Conservation (phyloP, 1,139 yeast genomes). For the Blastobotrys buckinghamii region DNA sequence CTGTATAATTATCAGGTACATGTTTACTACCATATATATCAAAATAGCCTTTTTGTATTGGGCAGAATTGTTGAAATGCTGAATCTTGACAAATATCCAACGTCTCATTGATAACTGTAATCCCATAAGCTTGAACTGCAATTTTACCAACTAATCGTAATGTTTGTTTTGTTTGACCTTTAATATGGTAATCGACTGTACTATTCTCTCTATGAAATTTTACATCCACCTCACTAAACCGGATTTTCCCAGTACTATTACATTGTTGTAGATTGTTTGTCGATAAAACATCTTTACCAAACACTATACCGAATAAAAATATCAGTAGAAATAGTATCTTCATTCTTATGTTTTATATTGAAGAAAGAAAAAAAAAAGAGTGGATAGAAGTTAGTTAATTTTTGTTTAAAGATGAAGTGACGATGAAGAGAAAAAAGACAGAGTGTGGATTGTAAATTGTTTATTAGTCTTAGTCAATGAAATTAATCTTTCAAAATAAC, state of each 20-base stretch:
- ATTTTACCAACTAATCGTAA: background rate
- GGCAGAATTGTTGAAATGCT: background rate
- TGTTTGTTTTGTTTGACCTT: background rate
- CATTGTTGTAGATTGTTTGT: slow-evolving; percentile 25
- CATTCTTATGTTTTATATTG: background rate
- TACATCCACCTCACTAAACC: slow-evolving; percentile 17
- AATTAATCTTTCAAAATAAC: too few species aligned
- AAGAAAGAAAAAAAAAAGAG: background rate
- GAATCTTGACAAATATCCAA: background rate
- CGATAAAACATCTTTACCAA: slow-evolving; percentile 27
- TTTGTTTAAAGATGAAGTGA: background rate
- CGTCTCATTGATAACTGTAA: background rate
- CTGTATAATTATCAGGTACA: background rate
- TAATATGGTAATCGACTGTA: background rate
- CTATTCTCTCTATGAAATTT: background rate
- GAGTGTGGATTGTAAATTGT: background rate
- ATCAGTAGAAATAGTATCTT: background rate
- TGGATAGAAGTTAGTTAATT: too few species aligned
- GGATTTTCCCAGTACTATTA: slow-evolving; percentile 27
- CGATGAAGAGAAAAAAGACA: background rate
- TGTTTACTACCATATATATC: background rate
- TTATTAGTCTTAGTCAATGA: too few species aligned
- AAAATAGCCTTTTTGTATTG: background rate
- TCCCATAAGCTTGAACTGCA: background rate
- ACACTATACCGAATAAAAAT: slow-evolving; percentile 14